phyloP scores from a whole-genome alignment of 495 filamentous ascomycete genomes.

The Hyphodiscus hymeniophilus region DNA sequence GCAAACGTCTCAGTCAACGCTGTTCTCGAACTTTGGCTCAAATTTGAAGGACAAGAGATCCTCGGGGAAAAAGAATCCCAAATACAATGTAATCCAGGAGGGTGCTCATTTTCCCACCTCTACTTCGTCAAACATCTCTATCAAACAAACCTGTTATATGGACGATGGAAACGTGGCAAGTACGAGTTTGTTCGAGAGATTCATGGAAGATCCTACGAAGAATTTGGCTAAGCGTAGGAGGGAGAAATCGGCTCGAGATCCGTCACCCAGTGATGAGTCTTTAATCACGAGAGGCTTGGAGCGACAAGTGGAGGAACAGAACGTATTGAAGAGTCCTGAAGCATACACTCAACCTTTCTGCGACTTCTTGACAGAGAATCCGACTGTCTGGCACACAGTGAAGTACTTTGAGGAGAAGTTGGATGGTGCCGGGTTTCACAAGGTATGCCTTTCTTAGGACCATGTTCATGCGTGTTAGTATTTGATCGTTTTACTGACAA shows the following conservation, averaged over 20 bases:
- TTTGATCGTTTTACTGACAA: neutral
- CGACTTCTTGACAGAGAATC: slow-evolving; percentile 81
- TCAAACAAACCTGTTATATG: neutral
- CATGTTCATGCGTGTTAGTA: neutral
- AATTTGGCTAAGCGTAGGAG: neutral
- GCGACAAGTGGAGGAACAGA: neutral
- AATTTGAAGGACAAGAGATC: no score
- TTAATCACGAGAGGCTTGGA: slow-evolving; percentile 6
- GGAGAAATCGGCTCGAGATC: neutral
- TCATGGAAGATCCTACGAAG: neutral
- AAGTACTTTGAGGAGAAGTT: slow-evolving; percentile 65
- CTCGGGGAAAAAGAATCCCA: no score
- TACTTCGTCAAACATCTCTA: slow-evolving; percentile 5
- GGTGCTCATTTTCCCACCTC: slow-evolving; percentile 1
- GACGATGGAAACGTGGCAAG: neutral
- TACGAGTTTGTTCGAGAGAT: neutral
- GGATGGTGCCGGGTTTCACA: slow-evolving; percentile 59
- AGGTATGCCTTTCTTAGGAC: slow-evolving; percentile 29
- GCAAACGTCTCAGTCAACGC: no score
- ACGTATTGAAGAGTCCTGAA: slow-evolving; percentile 32
- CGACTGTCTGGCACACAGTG: slow-evolving; percentile 88
- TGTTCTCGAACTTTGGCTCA: no score
- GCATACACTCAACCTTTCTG: slow-evolving; percentile 78
- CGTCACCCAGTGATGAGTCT: neutral
- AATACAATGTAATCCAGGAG: no score